A percentile compares a stretch with the other conserved stretches of the same genome.
Evolutionary conservation across 768 basidiomycete genomes (phyloP).

Genomic region (Pleurotus tuoliensis): DNA sequence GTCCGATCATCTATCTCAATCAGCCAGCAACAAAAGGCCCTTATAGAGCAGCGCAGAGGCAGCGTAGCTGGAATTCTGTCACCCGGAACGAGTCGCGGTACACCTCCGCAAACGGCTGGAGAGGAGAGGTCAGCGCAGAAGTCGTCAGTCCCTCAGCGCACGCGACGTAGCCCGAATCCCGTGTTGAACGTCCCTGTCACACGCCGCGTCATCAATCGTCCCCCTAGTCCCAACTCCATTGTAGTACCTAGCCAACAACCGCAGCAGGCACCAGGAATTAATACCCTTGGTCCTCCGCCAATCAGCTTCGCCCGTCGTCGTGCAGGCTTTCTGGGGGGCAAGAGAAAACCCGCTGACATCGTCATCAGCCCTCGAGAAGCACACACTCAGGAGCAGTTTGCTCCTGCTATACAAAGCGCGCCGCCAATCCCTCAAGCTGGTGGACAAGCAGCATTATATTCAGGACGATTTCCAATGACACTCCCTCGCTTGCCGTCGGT

Average conservation of each 20-base stretch:
- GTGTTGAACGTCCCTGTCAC: constrained; percentile 14
- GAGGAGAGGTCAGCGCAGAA: constrained; percentile 23
- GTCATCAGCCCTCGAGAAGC: constrained; percentile 68
- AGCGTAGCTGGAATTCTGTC: constrained; percentile 44
- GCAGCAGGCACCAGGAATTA: constrained; percentile 15
- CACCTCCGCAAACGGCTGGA: constrained; percentile 25
- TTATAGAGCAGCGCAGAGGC: constrained; percentile 67
- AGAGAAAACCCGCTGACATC: constrained; percentile 77
- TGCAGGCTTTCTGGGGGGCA: constrained; percentile 52
- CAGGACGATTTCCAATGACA: constrained; percentile 55
- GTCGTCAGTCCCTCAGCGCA: constrained; percentile 19
- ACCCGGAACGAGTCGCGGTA: constrained; percentile 22
- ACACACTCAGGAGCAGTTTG: constrained; percentile 49
- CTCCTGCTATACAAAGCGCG: constrained; percentile 73
- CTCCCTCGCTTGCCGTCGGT: constrained; percentile 61
- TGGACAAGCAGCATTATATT: constrained; percentile 32
- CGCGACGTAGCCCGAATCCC: constrained; percentile 36
- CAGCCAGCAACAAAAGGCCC: constrained; percentile 69
- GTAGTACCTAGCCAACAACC: constrained; percentile 23
- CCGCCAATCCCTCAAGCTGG: constrained; percentile 59
- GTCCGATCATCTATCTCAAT: constrained; percentile 57
- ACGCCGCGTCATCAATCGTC: constrained; percentile 27
- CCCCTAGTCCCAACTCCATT: constrained; percentile 28
- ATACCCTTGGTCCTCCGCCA: constrained; percentile 63
- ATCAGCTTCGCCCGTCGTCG: constrained; percentile 78